A percentile compares a stretch with the other conserved stretches of the same genome.
Conservation (phyloP, 306 rosid genomes). For the Quercus agrifolia region DNA sequence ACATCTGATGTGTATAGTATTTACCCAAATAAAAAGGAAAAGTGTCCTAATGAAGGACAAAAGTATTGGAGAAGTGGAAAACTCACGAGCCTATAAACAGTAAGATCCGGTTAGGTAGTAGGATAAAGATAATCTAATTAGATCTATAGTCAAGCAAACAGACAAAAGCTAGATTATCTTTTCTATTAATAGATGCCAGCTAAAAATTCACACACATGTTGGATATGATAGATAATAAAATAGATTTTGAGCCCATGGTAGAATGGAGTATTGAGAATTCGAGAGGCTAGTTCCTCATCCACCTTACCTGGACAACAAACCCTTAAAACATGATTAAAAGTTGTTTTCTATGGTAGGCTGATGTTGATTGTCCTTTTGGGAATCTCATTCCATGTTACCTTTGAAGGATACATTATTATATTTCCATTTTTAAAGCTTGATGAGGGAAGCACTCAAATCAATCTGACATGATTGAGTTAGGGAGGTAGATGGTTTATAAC, state of each 20-base stretch:
- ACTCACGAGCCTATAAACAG: constrained; percentile 21
- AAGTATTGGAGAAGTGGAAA: constrained; percentile 16
- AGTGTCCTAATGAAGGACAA: not conserved
- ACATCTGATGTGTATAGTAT: not conserved
- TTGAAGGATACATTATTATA: too few relatives aligned
- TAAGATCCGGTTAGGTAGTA: constrained; percentile 28
- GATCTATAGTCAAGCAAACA: constrained; percentile 33
- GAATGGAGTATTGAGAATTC: not conserved
- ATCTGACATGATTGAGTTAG: not conserved
- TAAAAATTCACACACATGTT: constrained; percentile 10
- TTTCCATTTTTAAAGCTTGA: not conserved
- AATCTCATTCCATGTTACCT: not conserved
- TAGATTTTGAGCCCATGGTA: not conserved
- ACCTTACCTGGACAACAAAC: constrained; percentile 1
- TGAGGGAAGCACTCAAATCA: not conserved
- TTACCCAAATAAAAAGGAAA: not conserved
- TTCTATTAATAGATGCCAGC: constrained; percentile 14
- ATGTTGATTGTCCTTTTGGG: not conserved
- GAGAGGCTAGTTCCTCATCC: not conserved
- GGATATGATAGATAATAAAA: not conserved
- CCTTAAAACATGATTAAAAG: not conserved
- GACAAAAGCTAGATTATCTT: constrained; percentile 32
- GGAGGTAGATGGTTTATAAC: not conserved
- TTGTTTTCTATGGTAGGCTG: not conserved
- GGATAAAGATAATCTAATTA: constrained; percentile 11